These are phyloP conservation scores for Pyrenochaeta sp. DNA, from an alignment of 2,329 filamentous ascomycete species.

Conservation along the genomic window DNA sequence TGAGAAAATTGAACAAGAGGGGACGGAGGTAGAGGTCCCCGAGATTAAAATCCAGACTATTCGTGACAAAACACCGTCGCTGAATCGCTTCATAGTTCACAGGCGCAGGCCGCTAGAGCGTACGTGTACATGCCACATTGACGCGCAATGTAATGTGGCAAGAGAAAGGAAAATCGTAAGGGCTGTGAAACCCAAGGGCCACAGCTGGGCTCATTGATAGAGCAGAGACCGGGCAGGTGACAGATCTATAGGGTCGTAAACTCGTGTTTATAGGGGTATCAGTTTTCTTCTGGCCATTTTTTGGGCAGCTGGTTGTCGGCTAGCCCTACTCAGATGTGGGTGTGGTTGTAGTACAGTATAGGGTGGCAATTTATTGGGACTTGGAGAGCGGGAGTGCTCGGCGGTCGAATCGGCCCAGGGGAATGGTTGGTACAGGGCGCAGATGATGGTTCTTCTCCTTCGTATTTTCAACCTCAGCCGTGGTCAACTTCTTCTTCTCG, in stretches of 20 bases:
- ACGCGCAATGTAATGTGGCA: conserved; percentile 3
- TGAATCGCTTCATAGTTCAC: not conserved
- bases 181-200: conserved; percentile 28
- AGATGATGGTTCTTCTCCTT: conserved; percentile 14
- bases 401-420: conserved; percentile 39
- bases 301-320: conserved; percentile 13
- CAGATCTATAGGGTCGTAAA: conserved; percentile 47
- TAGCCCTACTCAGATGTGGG: conserved; percentile 19
- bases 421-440: conserved; percentile 29
- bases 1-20: not conserved
- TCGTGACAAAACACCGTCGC: conserved; percentile 2
- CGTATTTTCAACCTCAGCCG: conserved; percentile 5
- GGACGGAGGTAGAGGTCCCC: not conserved
- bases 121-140: conserved; percentile 1
- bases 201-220: conserved; percentile 8
- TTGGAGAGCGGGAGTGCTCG: conserved; percentile 23
- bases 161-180: conserved; percentile 31
- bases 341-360: conserved; percentile 29
- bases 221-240: conserved; percentile 10
- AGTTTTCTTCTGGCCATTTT: conserved; percentile 37
- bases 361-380: conserved; percentile 19
- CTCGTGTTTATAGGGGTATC: conserved; percentile 47
- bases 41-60: conserved; percentile 3
- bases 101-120: not conserved
- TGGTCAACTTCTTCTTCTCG: conserved; percentile 42